Evolutionary conservation across 2,329 filamentous ascomycete species (phyloP), one percentile per base, ranked within the genome.

Genomic region (Colletotrichum chlorophyti): DNA sequence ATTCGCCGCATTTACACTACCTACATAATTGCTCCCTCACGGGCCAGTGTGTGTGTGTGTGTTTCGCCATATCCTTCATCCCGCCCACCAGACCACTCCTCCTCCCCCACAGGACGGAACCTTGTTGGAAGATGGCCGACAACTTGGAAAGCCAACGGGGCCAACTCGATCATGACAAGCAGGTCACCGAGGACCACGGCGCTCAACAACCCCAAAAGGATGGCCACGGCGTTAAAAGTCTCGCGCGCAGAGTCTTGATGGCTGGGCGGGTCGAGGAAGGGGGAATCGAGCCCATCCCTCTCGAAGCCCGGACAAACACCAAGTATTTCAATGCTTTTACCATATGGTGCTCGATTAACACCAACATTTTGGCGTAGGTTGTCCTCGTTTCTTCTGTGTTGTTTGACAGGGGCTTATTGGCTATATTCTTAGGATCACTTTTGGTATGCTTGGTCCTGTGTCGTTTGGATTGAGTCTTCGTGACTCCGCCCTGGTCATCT

Each of bases 371-470:
- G 41, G 65, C 68, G 70, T 72, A 47, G 65, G 70, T 64, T 17
- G 15, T 7, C 26, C 5, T 9, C 1, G 6, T 6, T 27, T 27
- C 4, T 3, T 23, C 4, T 8, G 5, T 15, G 7, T 7, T 9
- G 5, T 32, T 35, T 11, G 27, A n/a, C n/a, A n/a, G n/a, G 11
- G 24, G 15, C 14, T 37, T 15, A 45, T 49, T 53, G 9, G 62
- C 31, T 4, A 0, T 5, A 4, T 38, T 12, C 12, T n/a, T 9
- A 74, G 80, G 15, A 75, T 68, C 27, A 66, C 65, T 70, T 21
- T 79, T 45, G 79, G 79, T 29, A 79, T 80, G 72, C 69, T 76
- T 6, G 79, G 78, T 2, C 76, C 79, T 4, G 66, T 76, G 19
- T 76, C 75, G 34, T 68, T 65, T 38, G 76, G 76, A 1, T 68